These are phyloP conservation scores for Tylopilus cervinicoccineus DNA, from an alignment of 768 basidiomycete species.

Conservation along the genomic window DNA sequence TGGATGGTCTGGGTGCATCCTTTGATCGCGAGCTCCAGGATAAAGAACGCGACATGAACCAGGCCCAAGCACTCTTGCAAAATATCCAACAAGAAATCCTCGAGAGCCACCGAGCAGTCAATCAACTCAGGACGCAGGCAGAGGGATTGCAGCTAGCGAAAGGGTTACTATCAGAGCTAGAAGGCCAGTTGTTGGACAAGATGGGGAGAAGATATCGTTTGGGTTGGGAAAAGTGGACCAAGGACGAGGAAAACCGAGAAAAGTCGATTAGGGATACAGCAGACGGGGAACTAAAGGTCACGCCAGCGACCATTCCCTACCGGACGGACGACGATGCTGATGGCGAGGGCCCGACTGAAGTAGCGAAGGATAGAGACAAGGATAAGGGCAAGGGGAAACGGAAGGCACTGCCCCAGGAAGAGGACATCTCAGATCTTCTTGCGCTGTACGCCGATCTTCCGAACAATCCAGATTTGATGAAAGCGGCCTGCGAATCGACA, in stretches of 20 bases:
- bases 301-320: slow-evolving; percentile 42
- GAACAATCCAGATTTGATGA: slow-evolving; percentile 50
- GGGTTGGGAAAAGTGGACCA: slow-evolving; percentile 93
- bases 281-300: slow-evolving; percentile 51
- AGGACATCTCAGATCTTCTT: slow-evolving; percentile 63
- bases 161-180: slow-evolving; percentile 54
- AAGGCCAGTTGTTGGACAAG: slow-evolving; percentile 62
- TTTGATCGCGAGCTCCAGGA: slow-evolving; percentile 91
- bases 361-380: slow-evolving; percentile 38
- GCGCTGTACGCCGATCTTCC: slow-evolving; percentile 56
- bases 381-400: slow-evolving; percentile 55
- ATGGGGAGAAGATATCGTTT: slow-evolving; percentile 80
- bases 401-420: slow-evolving; percentile 43
- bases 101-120: slow-evolving; percentile 75
- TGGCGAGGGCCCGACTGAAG: slow-evolving; percentile 34
- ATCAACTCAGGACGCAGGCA: slow-evolving; percentile 64
- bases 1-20: slow-evolving; percentile 82
- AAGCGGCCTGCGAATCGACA: slow-evolving; percentile 53
- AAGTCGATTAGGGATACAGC: slow-evolving; percentile 58
- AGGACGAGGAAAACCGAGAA: slow-evolving; percentile 80
- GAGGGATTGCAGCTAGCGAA: slow-evolving; percentile 62
- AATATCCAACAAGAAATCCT: slow-evolving; percentile 90
- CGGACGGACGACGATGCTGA: slow-evolving; percentile 45
- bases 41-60: slow-evolving; percentile 87
- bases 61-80: slow-evolving; percentile 80